These are phyloP conservation scores for Zygnema cylindricum DNA, from an alignment of 139 green algal genomes.

Conservation along the genomic window DNA sequence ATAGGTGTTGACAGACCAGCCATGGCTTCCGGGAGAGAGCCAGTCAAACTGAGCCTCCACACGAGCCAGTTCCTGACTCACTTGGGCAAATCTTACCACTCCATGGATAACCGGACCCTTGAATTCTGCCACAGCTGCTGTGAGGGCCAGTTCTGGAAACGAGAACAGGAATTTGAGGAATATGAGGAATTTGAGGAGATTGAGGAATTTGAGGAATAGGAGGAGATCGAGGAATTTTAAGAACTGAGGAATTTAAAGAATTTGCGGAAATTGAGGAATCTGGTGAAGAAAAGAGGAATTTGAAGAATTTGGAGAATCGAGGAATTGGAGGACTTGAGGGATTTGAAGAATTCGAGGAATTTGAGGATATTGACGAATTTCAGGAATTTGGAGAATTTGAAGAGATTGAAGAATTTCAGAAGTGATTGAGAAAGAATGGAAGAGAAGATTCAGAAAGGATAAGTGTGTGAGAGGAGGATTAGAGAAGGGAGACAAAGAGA, in stretches of 20 bases:
- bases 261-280: too few species aligned
- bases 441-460: not conserved
- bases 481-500: not conserved
- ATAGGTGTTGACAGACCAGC: conserved; percentile 53
- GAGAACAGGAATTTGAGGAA: too few species aligned
- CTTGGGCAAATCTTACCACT: conserved; percentile 56
- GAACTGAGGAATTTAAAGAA: not conserved
- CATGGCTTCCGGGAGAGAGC: conserved; percentile 28
- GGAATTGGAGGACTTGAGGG: too few species aligned
- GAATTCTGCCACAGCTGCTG: conserved; percentile 61
- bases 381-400: not conserved
- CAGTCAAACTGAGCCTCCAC: conserved; percentile 55
- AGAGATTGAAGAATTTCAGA: not conserved
- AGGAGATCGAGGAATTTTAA: not conserved
- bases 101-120: conserved; percentile 56
- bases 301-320: too few species aligned
- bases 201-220: not conserved
- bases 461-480: not conserved
- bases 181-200: not conserved
- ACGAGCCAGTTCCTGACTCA: conserved; percentile 47
- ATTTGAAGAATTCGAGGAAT: not conserved
- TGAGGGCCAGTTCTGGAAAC: conserved; percentile 39
- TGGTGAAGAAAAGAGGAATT: too few species aligned
- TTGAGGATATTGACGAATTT: not conserved
- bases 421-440: not conserved